Base-by-base conservation (phyloP, 768 basidiomycete genomes). In the Amanita phalloides region DNA sequence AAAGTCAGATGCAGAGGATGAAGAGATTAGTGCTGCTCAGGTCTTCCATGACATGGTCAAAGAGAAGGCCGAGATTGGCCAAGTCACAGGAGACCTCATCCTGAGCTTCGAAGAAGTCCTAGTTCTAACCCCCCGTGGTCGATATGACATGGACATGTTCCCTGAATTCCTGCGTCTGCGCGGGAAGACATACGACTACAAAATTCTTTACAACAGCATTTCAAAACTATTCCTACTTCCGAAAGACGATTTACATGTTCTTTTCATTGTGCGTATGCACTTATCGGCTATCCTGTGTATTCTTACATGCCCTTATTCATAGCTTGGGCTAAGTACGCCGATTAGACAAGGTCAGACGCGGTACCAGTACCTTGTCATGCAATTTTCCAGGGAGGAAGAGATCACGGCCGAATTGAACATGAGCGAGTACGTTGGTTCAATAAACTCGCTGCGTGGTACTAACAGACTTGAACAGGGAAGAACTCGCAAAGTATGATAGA, bases 141-240 rank as follows among this genome's bases (percentile, higher is more conserved):
- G 92, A 50, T 96, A 94, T 66, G 94, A 97, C 60, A 86, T 99
- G 69, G 96, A 98, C 69, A 92, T 99, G 87, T 97, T 90, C 74
- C 83, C 83, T 23, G 89, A 90, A 49, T 98, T 93, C 71, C 66
- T 99, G 62, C 84, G 96, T 39, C 70, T 98, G 30, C 86, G 93
- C n/a, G 96, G 96, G 48, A 96, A 97, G 70, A 97, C 94, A 1
- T 98, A 98, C 68, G 96, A 99, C 67, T 99, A 99, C 77, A 93
- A 97, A 69, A 90, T 99, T 53, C 74, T 90, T 21, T 96, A 94
- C 68, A 76, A 79, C 35, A 87, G 86, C 56, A 90, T 99, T 58
- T 83, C 88, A 21, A 77, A 81, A 53, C 70, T 98, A 7, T 99
- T 98, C 76, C 73, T 98, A 21, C 74, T 99, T 4, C 96, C 96